These are phyloP conservation scores for Fusarium sp. DNA, from an alignment of 2,329 filamentous ascomycete species.

Conservation along the genomic window DNA sequence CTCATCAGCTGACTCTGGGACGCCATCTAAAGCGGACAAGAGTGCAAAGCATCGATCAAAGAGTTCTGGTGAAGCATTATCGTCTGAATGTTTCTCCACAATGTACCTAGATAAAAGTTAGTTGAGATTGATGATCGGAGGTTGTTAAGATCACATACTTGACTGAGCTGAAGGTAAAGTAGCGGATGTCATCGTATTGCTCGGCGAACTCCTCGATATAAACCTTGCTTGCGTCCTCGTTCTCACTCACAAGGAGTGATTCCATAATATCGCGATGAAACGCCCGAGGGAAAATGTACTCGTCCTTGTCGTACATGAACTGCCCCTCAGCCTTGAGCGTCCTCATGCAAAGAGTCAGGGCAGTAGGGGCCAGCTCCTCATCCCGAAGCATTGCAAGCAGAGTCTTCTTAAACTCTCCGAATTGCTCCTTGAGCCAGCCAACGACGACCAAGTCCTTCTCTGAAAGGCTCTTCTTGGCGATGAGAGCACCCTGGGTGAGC, in stretches of 20 bases:
- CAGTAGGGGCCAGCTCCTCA: constrained; percentile 71
- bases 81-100: constrained; percentile 39
- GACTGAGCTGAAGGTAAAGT: constrained; percentile 78
- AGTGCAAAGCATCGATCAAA: constrained; percentile 68
- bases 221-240: constrained; percentile 69
- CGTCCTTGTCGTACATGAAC: constrained; percentile 65
- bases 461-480: constrained; percentile 67
- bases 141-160: constrained; percentile 62
- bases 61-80: constrained; percentile 41
- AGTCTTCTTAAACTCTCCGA: constrained; percentile 72
- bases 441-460: constrained; percentile 79
- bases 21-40: constrained; percentile 71
- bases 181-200: constrained; percentile 83
- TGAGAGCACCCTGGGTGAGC: constrained; percentile 74
- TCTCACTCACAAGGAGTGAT: constrained; percentile 64
- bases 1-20: constrained; percentile 71
- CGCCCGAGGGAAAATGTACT: constrained; percentile 72
- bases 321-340: constrained; percentile 80
- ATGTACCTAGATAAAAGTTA: constrained; percentile 36
- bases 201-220: constrained; percentile 81
- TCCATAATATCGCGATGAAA: constrained; percentile 72
- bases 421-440: constrained; percentile 78
- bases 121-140: background rate
- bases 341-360: constrained; percentile 81
- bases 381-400: constrained; percentile 69